These are phyloP conservation scores for Insectozyma bohioensis DNA, from an alignment of 1,139 yeast genomes.

Conservation along the genomic window DNA sequence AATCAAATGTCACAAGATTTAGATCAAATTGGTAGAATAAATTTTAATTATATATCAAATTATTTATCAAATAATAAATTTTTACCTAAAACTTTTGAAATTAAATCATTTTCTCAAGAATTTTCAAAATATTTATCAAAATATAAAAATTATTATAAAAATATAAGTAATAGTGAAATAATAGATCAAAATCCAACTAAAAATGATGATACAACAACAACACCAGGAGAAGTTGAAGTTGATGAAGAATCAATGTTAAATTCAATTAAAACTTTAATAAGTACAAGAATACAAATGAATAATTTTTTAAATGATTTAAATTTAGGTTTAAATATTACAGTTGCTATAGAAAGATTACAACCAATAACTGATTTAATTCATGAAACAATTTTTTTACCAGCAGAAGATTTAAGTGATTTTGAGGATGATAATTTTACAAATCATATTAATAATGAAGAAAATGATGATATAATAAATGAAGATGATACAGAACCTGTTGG, in stretches of 20 bases:
- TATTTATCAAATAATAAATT: slow-evolving; percentile 15
- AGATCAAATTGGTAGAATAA: slow-evolving; percentile 46
- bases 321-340: slow-evolving; percentile 49
- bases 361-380: slow-evolving; percentile 53
- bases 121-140: slow-evolving; percentile 29
- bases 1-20: slow-evolving; percentile 42
- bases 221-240: slow-evolving; percentile 29
- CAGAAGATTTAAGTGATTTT: slow-evolving; percentile 38
- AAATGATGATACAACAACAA: slow-evolving; percentile 22
- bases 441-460: slow-evolving; percentile 14
- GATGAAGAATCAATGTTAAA: slow-evolving; percentile 27
- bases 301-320: slow-evolving; percentile 51
- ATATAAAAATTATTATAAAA: slow-evolving; percentile 18
- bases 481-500: slow-evolving; percentile 54
- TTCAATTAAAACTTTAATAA: slow-evolving; percentile 38
- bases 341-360: slow-evolving; percentile 58
- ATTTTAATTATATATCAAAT: slow-evolving; percentile 18
- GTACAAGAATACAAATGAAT: slow-evolving; percentile 48
- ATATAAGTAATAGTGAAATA: slow-evolving; percentile 16
- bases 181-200: slow-evolving; percentile 13
- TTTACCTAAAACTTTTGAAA: slow-evolving; percentile 13
- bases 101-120: slow-evolving; percentile 23
- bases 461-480: slow-evolving; percentile 15
- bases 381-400: slow-evolving; percentile 50
- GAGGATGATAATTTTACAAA: slow-evolving; percentile 21